Conservation (phyloP, 805 yeast species). For the Sugiyamaella floridensis region DNA sequence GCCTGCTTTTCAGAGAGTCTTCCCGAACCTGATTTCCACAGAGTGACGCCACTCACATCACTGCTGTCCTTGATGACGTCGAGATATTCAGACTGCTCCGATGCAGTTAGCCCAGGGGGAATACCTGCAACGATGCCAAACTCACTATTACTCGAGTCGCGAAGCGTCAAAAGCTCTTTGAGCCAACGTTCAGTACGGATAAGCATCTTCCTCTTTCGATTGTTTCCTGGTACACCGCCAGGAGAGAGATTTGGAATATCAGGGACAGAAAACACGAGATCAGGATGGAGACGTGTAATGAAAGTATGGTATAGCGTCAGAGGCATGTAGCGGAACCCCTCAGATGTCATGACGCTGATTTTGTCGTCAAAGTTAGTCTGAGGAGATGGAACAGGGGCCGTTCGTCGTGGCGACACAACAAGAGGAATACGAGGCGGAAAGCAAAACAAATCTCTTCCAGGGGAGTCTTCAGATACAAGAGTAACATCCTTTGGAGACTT, state of each 20-base stretch:
- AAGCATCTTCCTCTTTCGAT: slow-evolving; percentile 33
- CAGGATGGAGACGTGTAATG: slow-evolving; percentile 23
- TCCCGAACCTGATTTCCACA: slow-evolving; percentile 8
- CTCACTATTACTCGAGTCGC: slow-evolving; percentile 6
- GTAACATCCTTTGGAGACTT: slow-evolving; percentile 16
- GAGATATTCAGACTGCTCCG: slow-evolving; percentile 21
- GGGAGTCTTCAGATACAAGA: slow-evolving; percentile 7
- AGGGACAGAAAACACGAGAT: slow-evolving; percentile 31
- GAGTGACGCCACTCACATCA: slow-evolving; percentile 12
- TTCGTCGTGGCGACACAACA: slow-evolving; percentile 26
- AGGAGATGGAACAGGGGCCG: slow-evolving; percentile 26
- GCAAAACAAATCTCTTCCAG: slow-evolving; percentile 17
- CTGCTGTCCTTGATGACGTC: slow-evolving; percentile 8
- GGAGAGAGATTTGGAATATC: slow-evolving; percentile 29
- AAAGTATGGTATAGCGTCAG: slow-evolving; percentile 21
- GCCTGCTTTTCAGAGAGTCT: slow-evolving; percentile 12
- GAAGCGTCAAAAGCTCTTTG: slow-evolving; percentile 13
- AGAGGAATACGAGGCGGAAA: slow-evolving; percentile 28
- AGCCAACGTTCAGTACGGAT: slow-evolving; percentile 31
- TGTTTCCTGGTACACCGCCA: slow-evolving; percentile 30
- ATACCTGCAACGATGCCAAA: slow-evolving; percentile 26
- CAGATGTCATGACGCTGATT: slow-evolving; percentile 32
- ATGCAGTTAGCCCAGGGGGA: slow-evolving; percentile 26
- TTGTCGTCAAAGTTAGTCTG: slow-evolving; percentile 30
- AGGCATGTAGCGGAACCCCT: slow-evolving; percentile 30